A percentile compares a stretch with the other conserved stretches of the same genome.
Evolutionary conservation across 73 alveolate species (phyloP).

Genomic region (Paramecium octaurelia): DNA sequence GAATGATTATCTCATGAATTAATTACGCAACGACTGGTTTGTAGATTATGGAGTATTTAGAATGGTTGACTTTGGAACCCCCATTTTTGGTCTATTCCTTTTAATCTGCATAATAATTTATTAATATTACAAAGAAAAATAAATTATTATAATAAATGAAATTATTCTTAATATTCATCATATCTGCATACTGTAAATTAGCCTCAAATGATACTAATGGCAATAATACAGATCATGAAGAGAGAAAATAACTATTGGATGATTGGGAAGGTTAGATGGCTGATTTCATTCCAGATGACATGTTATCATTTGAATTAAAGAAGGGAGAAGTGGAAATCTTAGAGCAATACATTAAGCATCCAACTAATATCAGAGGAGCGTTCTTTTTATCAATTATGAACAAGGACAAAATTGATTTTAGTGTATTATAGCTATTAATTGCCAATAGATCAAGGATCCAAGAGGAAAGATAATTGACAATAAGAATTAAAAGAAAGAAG

Average conservation of each 20-base stretch:
- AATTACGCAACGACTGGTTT: not conserved
- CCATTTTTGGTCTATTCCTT: not conserved
- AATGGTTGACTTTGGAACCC: not conserved
- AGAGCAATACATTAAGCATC: constrained; percentile 6
- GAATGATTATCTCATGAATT: not conserved
- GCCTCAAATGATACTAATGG: not conserved
- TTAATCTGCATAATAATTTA: not conserved
- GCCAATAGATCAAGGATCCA: constrained; percentile 36
- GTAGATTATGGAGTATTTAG: not conserved
- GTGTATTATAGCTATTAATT: not conserved
- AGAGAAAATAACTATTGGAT: constrained; percentile 22
- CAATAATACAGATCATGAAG: not conserved
- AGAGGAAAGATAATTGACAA: not conserved
- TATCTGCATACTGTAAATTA: not conserved
- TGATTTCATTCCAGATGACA: constrained; percentile 58
- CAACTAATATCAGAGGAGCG: constrained; percentile 61
- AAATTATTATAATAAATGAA: not conserved
- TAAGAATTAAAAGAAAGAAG: constrained; percentile 39
- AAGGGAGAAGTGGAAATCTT: constrained; percentile 59
- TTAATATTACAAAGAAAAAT: not conserved
- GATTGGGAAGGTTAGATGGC: constrained; percentile 59
- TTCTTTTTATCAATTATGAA: constrained; percentile 29
- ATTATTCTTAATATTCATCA: not conserved
- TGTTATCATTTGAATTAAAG: constrained; percentile 42
- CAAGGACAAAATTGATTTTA: constrained; percentile 45